Conservation (phyloP, 108 stramenopile species). For the Skeletonema grethae region DNA sequence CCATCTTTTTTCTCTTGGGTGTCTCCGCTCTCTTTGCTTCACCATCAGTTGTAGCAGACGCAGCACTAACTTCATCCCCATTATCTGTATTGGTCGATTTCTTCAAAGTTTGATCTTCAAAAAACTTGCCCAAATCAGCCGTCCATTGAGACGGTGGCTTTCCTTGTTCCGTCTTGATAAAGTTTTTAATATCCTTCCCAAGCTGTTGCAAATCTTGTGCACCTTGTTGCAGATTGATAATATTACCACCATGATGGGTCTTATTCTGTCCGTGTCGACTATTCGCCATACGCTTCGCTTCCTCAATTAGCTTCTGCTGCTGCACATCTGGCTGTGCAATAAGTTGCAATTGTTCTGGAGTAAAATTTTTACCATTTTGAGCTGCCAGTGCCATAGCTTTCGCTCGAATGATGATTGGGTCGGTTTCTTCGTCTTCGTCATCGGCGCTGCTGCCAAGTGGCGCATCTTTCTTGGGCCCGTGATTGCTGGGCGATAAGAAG, state of each 20-base stretch:
- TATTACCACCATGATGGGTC: background rate
- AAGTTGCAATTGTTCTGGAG: slow-evolving; percentile 61
- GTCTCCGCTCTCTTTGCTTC: background rate
- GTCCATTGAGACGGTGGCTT: slow-evolving; percentile 43
- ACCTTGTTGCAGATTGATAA: slow-evolving; percentile 7
- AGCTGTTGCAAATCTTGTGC: slow-evolving; percentile 22
- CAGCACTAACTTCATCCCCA: background rate
- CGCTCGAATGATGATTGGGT: slow-evolving; percentile 63
- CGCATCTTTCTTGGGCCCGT: slow-evolving; percentile 11
- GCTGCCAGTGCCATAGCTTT: slow-evolving; percentile 75
- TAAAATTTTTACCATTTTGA: slow-evolving; percentile 64
- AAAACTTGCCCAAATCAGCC: slow-evolving; percentile 44
- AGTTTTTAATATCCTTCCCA: slow-evolving; percentile 40
- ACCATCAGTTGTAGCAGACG: background rate
- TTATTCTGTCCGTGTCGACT: slow-evolving; percentile 1
- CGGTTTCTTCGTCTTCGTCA: slow-evolving; percentile 42
- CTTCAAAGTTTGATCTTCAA: slow-evolving; percentile 34
- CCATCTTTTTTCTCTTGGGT: slow-evolving; percentile 35
- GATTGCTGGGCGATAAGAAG: slow-evolving; percentile 6
- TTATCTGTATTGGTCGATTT: background rate
- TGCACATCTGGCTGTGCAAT: slow-evolving; percentile 46
- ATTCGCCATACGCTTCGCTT: slow-evolving; percentile 23
- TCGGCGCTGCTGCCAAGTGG: background rate
- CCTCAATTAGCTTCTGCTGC: slow-evolving; percentile 48
- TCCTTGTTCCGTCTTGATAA: slow-evolving; percentile 35